Base-by-base conservation (phyloP, 768 basidiomycete species). In the Auricularia heimuer region DNA sequence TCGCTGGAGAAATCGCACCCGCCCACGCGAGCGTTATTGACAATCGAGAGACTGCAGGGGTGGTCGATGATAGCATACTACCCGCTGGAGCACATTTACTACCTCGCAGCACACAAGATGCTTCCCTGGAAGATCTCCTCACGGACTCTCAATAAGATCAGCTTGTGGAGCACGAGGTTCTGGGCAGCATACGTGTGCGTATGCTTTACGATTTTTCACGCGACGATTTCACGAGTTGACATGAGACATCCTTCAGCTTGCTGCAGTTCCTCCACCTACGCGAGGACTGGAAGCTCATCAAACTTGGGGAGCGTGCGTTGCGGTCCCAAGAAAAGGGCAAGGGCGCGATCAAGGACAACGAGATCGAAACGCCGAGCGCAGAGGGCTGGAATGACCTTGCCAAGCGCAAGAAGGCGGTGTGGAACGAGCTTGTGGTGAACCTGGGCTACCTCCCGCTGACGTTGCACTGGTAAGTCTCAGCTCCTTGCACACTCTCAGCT, bases 371-470 rank as follows among this genome's bases (percentile, higher is more conserved):
- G 29, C 56, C 56, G 24, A 35, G 24, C 12, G 56, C 34, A 29
- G 54, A 54, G 8, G 54, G 56, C 56, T 60, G 56, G 56, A 76
- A 75, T 44, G 86, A 88, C 62, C 72, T 91, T 24, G 67, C 72
- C 29, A 78, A 83, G 64, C 77, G 85, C 68, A 86, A 87, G 85
- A 81, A 83, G 68, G 82, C 86, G 16, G 84, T 86, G 64, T 85
- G 85, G 82, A 87, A 84, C 62, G 90, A 92, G 66, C 72, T 89
- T 11, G 73, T 89, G 14, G 83, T 85, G 61, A 93, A 93, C 71
- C 67, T 88, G 7, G 84, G 85, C 33, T 89, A 92, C 71, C 75
- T 93, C n/a, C 94, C 92, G 3, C 73, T 91, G 62, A 90, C 92
- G 2, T 74, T 92, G 64, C 94, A 96, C 72, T 94, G 92, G 93